Evolutionary conservation across 2,329 filamentous ascomycete genomes (phyloP).

Genomic region (Trichoderma sp.): DNA sequence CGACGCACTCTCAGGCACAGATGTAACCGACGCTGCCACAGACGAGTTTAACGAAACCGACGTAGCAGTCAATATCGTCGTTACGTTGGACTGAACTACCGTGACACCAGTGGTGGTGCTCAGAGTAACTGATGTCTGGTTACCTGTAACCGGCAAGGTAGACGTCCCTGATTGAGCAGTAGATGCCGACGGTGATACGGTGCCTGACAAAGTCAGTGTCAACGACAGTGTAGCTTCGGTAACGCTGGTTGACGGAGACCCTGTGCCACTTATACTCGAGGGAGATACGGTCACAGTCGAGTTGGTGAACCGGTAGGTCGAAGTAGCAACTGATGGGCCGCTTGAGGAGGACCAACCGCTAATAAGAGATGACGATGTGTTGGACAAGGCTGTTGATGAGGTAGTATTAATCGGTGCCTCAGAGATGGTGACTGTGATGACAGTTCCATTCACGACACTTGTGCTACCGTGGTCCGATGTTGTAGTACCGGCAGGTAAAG

Average conservation of each 20-base stretch:
- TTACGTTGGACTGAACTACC: not conserved
- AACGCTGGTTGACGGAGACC: not conserved
- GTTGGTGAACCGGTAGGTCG: constrained; percentile 14
- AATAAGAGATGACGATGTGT: not conserved
- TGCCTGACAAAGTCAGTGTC: constrained; percentile 8
- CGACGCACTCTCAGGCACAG: not conserved
- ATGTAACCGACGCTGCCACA: not conserved
- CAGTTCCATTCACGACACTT: constrained; percentile 16
- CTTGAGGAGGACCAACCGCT: not conserved
- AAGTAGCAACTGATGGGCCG: not conserved
- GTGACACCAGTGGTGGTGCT: not conserved
- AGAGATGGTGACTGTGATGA: not conserved
- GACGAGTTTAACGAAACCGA: constrained; percentile 4
- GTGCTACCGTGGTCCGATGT: not conserved
- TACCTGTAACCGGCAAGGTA: constrained; percentile 1
- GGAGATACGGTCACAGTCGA: not conserved
- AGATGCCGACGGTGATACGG: constrained; percentile 2
- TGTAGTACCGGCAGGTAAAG: not conserved
- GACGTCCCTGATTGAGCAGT: not conserved
- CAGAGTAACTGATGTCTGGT: constrained; percentile 10
- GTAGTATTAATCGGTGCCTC: not conserved
- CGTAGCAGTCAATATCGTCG: not conserved
- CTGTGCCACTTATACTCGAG: not conserved
- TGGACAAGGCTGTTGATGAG: not conserved
- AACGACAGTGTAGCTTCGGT: constrained; percentile 11